phyloP scores from a whole-genome alignment of 306 rosid genomes.

The Vigna angularis region DNA sequence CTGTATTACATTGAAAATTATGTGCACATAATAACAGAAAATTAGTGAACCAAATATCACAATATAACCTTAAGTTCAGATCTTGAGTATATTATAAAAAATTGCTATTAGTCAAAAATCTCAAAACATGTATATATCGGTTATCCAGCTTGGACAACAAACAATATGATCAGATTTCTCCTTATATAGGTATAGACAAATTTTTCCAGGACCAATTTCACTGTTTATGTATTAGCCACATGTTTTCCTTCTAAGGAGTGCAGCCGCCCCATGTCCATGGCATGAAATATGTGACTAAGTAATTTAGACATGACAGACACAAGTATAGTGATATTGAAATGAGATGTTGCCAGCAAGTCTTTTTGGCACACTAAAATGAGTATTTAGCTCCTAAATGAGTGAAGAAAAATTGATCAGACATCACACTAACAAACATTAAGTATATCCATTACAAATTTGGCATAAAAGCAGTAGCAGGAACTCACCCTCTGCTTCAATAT shows the following conservation, averaged over 20 bases:
- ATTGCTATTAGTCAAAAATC: constrained; percentile 16
- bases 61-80: constrained; percentile 1
- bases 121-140: not conserved
- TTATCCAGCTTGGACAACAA: constrained; percentile 10
- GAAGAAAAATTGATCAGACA: constrained; percentile 8
- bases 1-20: constrained; percentile 56
- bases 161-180: constrained; percentile 9
- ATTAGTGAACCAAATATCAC: constrained; percentile 1
- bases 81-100: constrained; percentile 1
- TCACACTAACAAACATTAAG: constrained; percentile 10
- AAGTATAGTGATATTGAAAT: constrained; percentile 7
- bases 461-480: constrained; percentile 29
- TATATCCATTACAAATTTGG: constrained; percentile 18
- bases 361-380: constrained; percentile 31
- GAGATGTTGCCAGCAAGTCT: constrained; percentile 7
- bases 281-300: constrained; percentile 27
- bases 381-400: constrained; percentile 23
- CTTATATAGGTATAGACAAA: not conserved
- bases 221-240: constrained; percentile 15
- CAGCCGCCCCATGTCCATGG: constrained; percentile 25
- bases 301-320: not conserved
- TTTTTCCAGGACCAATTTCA: not conserved
- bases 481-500: constrained; percentile 86
- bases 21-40: constrained; percentile 10
- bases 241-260: constrained; percentile 12